Evolutionary conservation across 2,329 filamentous ascomycete species (phyloP).

Genomic region (Daldinia sp.): DNA sequence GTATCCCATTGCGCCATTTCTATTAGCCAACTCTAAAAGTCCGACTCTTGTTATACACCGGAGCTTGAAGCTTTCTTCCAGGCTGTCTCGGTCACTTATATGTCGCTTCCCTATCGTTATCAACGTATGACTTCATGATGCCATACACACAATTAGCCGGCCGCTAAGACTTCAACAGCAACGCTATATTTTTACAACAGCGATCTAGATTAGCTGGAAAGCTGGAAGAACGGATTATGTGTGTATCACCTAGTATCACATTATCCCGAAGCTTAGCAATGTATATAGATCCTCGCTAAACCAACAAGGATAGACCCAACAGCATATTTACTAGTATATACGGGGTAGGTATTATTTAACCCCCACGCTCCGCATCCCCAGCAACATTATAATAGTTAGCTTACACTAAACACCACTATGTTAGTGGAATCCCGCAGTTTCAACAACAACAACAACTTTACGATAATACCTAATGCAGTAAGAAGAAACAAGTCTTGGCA

Average conservation of each 20-base stretch:
- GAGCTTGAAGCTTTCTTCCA: neutral
- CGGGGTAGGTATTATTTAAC: neutral
- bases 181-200: neutral
- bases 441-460: neutral
- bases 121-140: neutral
- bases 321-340: neutral
- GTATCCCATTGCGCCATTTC: constrained; percentile 4
- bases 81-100: neutral
- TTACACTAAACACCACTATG: neutral
- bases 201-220: neutral
- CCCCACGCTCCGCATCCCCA: neutral
- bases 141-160: neutral
- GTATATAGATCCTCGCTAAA: too few species aligned
- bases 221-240: too few species aligned
- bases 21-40: constrained; percentile 1
- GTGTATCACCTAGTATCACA: neutral
- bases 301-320: neutral
- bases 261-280: neutral
- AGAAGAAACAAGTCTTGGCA: constrained; percentile 16
- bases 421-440: neutral
- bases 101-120: neutral
- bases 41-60: neutral
- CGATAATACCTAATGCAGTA: constrained; percentile 1
- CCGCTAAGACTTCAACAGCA: neutral
- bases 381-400: neutral